phyloP scores from a whole-genome alignment of 2,329 filamentous ascomycete species.

The Venturia effusa region DNA sequence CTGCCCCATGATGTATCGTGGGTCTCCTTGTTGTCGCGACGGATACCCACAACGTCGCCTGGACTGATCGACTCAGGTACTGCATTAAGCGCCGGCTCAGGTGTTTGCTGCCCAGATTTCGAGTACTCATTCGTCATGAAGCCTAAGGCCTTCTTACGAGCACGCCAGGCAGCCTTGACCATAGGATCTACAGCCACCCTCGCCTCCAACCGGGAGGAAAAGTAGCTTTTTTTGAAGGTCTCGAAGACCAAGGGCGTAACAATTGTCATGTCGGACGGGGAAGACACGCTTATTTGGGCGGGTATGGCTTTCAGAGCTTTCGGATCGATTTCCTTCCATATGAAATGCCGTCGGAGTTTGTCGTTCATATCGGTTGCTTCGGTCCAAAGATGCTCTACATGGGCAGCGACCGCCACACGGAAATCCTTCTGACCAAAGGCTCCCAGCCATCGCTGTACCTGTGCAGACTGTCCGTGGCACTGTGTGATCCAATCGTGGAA shows the following conservation, averaged over 20 bases:
- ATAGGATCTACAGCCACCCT: conserved; percentile 16
- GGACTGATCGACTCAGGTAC: conserved; percentile 17
- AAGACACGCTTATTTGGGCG: conserved; percentile 13
- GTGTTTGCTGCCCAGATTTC: not conserved
- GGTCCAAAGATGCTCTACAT: conserved; percentile 54
- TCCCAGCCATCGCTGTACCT: conserved; percentile 45
- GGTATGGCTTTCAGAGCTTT: conserved; percentile 20
- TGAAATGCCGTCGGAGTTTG: conserved; percentile 19
- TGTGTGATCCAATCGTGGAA: conserved; percentile 49
- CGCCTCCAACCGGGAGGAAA: conserved; percentile 40
- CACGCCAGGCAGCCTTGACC: conserved; percentile 17
- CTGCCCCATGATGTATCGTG: conserved; percentile 44
- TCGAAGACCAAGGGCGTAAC: conserved; percentile 60
- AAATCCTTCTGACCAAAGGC: conserved; percentile 48
- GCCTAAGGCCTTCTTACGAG: conserved; percentile 16
- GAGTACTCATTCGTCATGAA: conserved; percentile 12
- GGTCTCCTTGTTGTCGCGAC: conserved; percentile 29
- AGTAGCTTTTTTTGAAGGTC: conserved; percentile 54
- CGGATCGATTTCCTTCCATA: conserved; percentile 28
- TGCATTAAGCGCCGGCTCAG: not conserved
- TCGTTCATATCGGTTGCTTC: conserved; percentile 46
- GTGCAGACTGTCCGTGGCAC: conserved; percentile 31
- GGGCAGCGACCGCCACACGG: conserved; percentile 46
- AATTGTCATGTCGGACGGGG: conserved; percentile 38
- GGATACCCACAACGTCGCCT: conserved; percentile 41